Evolutionary conservation across 257 asterid genomes (phyloP).

Genomic region (Scutellaria galericulata): DNA sequence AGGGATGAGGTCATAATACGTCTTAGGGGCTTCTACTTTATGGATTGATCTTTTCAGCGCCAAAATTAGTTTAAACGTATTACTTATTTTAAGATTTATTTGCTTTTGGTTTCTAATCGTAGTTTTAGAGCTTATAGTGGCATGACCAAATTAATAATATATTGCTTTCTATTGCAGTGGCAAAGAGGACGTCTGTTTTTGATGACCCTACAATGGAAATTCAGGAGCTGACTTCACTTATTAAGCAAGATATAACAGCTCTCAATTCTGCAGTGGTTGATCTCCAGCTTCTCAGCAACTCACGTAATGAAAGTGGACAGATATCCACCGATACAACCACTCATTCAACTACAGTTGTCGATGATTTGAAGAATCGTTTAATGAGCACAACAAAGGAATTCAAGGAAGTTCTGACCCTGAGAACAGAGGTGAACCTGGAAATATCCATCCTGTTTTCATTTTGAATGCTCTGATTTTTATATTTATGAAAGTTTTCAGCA

Average conservation of each 20-base stretch:
- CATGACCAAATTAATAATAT: conserved; percentile 13
- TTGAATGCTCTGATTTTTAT: conserved; percentile 18
- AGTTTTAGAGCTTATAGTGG: background rate
- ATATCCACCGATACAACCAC: conserved; percentile 59
- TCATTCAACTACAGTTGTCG: conserved; percentile 76
- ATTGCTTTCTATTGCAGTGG: conserved; percentile 62
- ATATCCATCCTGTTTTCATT: background rate
- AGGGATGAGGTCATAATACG: background rate
- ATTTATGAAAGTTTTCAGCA: background rate
- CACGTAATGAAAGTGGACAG: conserved; percentile 55
- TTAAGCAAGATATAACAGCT: conserved; percentile 81
- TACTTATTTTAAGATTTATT: background rate
- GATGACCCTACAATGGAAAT: conserved; percentile 90
- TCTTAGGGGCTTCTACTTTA: conserved; percentile 2
- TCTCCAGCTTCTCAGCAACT: conserved; percentile 63
- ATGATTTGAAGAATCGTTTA: conserved; percentile 75
- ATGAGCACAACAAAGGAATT: conserved; percentile 81
- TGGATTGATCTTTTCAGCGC: background rate
- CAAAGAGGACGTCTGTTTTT: conserved; percentile 81
- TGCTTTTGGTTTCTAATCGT: background rate
- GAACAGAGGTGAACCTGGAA: conserved; percentile 69
- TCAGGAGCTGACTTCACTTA: conserved; percentile 82
- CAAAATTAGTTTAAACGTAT: background rate
- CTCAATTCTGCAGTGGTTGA: conserved; percentile 79
- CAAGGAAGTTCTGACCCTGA: conserved; percentile 74